Conservation (phyloP, 2,329 filamentous ascomycete species). For the Ceratocystis smalleyi region DNA sequence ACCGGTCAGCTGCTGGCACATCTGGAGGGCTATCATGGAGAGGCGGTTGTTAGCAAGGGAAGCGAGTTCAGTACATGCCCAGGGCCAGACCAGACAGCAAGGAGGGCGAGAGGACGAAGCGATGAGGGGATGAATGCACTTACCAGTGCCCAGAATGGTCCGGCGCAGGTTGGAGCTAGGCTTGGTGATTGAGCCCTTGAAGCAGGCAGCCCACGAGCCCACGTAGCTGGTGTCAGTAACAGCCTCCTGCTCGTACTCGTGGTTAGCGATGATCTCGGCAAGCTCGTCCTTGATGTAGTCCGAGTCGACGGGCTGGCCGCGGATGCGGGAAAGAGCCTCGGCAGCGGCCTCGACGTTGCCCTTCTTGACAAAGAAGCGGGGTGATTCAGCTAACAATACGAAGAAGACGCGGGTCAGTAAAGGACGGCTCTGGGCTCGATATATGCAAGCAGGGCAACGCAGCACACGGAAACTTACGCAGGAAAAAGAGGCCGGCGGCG, state of each 20-base stretch:
- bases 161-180: slow-evolving; percentile 54
- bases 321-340: slow-evolving; percentile 47
- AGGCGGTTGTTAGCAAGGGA: slow-evolving; percentile 1
- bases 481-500: slow-evolving; percentile 51
- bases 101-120: background rate
- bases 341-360: slow-evolving; percentile 52
- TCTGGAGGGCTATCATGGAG: slow-evolving; percentile 31
- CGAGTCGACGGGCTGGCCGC: slow-evolving; percentile 57
- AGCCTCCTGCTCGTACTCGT: slow-evolving; percentile 63
- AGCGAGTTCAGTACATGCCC: background rate
- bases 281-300: slow-evolving; percentile 65
- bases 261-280: slow-evolving; percentile 75
- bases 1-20: slow-evolving; percentile 55
- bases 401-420: background rate
- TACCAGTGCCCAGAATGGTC: slow-evolving; percentile 51
- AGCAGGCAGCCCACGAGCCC: slow-evolving; percentile 52
- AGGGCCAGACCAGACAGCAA: background rate
- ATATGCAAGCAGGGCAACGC: background rate
- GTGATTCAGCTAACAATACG: slow-evolving; percentile 51
- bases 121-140: slow-evolving; percentile 18
- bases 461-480: slow-evolving; percentile 29
- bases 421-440: background rate
- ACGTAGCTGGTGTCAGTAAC: slow-evolving; percentile 51
- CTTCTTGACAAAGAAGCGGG: slow-evolving; percentile 71
- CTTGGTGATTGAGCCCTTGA: slow-evolving; percentile 46